Percentiles rank a stretch among this genome's conserved stretches.
Conservation (phyloP, 108 stramenopile species). For the Craspedostauros australis region DNA sequence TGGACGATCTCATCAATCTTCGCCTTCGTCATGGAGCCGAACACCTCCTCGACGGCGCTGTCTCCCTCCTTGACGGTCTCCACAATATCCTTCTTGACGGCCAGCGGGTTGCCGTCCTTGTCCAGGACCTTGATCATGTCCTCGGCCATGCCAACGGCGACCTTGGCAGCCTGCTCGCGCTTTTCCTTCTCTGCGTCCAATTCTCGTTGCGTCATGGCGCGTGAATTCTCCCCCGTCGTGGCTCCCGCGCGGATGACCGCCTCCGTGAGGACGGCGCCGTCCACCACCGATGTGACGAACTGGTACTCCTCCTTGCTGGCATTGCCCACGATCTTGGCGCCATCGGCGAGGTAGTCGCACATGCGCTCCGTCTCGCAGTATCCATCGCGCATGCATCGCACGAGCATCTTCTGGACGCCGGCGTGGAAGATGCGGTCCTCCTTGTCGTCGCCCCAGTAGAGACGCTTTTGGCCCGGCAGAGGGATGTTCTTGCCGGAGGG, state of each 20-base stretch:
- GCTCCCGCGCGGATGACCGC: constrained; percentile 50
- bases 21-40: constrained; percentile 53
- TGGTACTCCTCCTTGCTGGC: constrained; percentile 76
- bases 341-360: constrained; percentile 65
- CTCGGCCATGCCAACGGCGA: constrained; percentile 33
- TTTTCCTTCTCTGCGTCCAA: constrained; percentile 43
- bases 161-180: constrained; percentile 34
- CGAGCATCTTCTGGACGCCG: constrained; percentile 62
- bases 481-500: constrained; percentile 64
- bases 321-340: constrained; percentile 64
- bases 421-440: constrained; percentile 85
- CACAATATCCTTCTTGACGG: constrained; percentile 13
- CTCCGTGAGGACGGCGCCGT: constrained; percentile 66
- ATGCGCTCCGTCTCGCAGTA: constrained; percentile 55
- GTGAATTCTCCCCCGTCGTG: constrained; percentile 48
- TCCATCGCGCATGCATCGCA: constrained; percentile 61
- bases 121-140: constrained; percentile 36
- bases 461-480: constrained; percentile 24
- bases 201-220: constrained; percentile 64
- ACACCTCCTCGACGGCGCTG: constrained; percentile 62
- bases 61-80: constrained; percentile 24
- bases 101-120: constrained; percentile 18
- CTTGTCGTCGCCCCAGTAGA: constrained; percentile 76
- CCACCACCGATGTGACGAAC: constrained; percentile 68
- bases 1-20: constrained; percentile 59